Evolutionary conservation across 306 rosid species (phyloP), one percentile per base, ranked within the genome.

Genomic region (Vachellia collinsii): DNA sequence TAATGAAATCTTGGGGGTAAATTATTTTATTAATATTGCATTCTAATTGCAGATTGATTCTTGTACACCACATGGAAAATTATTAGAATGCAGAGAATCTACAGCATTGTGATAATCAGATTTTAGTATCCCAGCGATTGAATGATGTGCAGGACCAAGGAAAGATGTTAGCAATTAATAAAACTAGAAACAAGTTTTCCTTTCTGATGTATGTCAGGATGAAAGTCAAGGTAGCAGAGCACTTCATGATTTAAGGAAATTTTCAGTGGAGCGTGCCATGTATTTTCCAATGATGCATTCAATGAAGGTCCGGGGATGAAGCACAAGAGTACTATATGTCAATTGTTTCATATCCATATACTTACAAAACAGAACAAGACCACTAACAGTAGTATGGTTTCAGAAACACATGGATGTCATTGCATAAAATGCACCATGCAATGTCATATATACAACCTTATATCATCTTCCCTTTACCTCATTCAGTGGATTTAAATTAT

Each of bases 91-190:
- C 36, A 72, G 41, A 48, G 54, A 78, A 77, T 63, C 72, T 65
- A 68, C 80, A 50, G 34, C 44, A 44, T 36, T 65, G 54, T 71
- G 50, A 77, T 83, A 41, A 9, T 68, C 36, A 68, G 50, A 69
- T 83, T 83, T 51, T 50, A 38, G 78, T 13, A 83, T 77, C 83
- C 56, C 72, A 58, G 59, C 44, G 25, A 62, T 54, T 64, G 80
- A 72, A 83, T 65, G 59, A 42, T 41, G 53, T 42, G 73, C 69
- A 79, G 61, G 43, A 36, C 79, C 67, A 44, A 62, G 70, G 47
- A 34, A 58, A 59, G 62, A 73, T 22, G 51, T 58, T 83, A 36
- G 50, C 74, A 19, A 82, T 47, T 36, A 51, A 79, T 76, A 29
- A 76, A 56, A 79, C 44, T 82, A 44, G 12, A 76, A 82, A 10